Base-by-base conservation (phyloP, 225 moss, liverwort and hornwort genomes). In the Physcomitrellopsis africana region DNA sequence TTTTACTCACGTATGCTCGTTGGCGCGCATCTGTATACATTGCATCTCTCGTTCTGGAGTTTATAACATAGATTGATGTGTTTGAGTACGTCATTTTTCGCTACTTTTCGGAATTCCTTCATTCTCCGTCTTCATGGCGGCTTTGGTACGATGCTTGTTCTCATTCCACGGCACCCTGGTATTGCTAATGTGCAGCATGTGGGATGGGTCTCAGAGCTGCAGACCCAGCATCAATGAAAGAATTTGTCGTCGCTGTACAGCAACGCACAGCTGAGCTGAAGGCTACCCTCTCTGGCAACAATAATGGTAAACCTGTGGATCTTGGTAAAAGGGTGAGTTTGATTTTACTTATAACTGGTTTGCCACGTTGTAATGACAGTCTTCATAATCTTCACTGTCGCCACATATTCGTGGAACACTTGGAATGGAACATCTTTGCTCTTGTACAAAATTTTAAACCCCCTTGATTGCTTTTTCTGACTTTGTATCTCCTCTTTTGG, bases 181-280 rank as follows among this genome's bases (percentile, higher is more conserved):
- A 43, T 64, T 80, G 79, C 72, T 37, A 49, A 76, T 20, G n/a
- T 83, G 86, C 95, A 99, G 99, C 92, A 74, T 99, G 99, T 82
- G 99, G 99, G 62, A 92, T 95, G 85, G 89, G 82, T 64, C 81
- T 99, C 67, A 90, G 99, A 86, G 89, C 93, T 63, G 92, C 86
- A 73, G 93, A 95, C 72, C 99, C 99, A 43, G 69, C 69, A 32
- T 82, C 90, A 26, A 95, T 99, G 99, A 99, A 93, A 80, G 93
- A 91, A 44, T 99, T 95, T 65, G 87, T 99, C 42, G 43, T 95
- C 8, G 83, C 92, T 70, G 80, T 99, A 57, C 93, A 95, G 78
- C 85, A 90, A 67, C 90, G 95, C 48, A 89, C 99, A 26, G 89
- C 93, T 67, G 93, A 92, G 68, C 72, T 85, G 73, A 95, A 93